Conservation (phyloP, 148 eudicot genomes). For the Pouteria glomerata region DNA sequence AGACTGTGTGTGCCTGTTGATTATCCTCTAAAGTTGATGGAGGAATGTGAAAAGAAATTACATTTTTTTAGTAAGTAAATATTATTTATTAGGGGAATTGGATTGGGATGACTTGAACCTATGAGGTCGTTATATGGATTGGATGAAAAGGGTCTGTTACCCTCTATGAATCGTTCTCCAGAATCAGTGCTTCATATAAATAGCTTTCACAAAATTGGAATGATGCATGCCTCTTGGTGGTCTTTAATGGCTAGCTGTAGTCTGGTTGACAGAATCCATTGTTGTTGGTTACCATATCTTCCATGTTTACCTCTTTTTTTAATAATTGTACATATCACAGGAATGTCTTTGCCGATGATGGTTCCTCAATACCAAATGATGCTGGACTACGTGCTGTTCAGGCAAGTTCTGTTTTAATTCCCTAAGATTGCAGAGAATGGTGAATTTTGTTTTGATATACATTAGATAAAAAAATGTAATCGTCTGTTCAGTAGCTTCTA, state of each 20-base stretch:
- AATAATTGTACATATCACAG: conserved; percentile 28
- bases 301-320: not conserved
- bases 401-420: conserved; percentile 39
- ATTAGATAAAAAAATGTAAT: not conserved
- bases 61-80: no score
- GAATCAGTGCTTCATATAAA: not conserved
- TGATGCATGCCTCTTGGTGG: no score
- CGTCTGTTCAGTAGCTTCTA: not conserved
- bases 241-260: not conserved
- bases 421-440: not conserved
- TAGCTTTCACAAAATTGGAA: not conserved
- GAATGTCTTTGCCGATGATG: conserved; percentile 84
- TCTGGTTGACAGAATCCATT: not conserved
- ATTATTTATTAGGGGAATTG: no score
- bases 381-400: conserved; percentile 65
- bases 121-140: no score
- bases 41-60: no score
- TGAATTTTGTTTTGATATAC: not conserved
- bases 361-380: conserved; percentile 55
- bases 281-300: not conserved
- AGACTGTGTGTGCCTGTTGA: no score
- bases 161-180: no score
- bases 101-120: no score
- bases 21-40: no score
- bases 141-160: no score